Conservation (phyloP, 2,329 filamentous ascomycete genomes). For the Aspergillus sp. region DNA sequence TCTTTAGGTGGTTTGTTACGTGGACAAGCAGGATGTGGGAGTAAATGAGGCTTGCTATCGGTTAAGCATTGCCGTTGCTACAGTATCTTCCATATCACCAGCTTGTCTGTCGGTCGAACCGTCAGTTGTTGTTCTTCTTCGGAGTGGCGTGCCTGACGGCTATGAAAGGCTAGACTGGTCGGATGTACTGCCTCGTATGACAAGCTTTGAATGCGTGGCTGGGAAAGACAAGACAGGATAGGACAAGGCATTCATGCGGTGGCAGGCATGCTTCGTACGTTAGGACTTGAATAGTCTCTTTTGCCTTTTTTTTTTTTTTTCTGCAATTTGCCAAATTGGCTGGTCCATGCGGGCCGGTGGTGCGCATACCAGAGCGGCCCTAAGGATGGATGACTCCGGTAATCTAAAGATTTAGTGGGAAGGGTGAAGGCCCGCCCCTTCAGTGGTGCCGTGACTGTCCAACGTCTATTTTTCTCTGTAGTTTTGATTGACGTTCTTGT, state of each 20-base stretch:
- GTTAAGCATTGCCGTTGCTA: neutral
- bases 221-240: neutral
- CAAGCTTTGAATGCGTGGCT: constrained; percentile 1
- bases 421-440: no score
- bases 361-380: neutral
- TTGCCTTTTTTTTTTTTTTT: no score
- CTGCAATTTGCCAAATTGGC: neutral
- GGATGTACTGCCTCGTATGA: neutral
- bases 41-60: neutral
- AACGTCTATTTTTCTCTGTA: no score
- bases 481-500: no score
- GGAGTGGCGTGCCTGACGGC: neutral
- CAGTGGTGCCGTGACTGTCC: no score
- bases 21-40: constrained; percentile 1
- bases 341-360: neutral
- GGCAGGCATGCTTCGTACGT: neutral
- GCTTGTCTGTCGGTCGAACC: neutral
- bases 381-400: neutral
- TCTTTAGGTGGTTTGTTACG: constrained; percentile 3
- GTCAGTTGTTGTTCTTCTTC: neutral
- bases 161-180: neutral
- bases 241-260: neutral
- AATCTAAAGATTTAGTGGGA: no score
- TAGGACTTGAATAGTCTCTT: neutral
- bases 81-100: neutral